These are phyloP conservation scores for Neltuma alba DNA, from an alignment of 306 rosid genomes.

Conservation along the genomic window DNA sequence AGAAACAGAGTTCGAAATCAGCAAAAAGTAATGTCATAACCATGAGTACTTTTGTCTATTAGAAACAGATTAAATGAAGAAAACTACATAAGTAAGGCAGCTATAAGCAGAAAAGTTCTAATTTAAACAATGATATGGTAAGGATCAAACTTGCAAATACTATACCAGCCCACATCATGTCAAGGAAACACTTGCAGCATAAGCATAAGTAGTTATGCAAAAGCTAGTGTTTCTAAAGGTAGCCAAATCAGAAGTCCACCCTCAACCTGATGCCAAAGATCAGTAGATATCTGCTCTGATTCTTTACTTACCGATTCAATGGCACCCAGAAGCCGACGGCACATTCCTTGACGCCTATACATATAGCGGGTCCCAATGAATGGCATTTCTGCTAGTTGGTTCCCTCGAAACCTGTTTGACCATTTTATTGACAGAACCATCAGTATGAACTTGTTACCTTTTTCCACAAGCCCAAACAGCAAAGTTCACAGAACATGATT, in stretches of 20 bases:
- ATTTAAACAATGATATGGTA: background rate
- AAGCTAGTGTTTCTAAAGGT: background rate
- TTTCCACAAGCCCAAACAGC: background rate
- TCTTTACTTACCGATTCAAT: slow-evolving; percentile 63
- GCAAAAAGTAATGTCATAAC: slow-evolving; percentile 10
- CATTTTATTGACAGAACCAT: slow-evolving; percentile 29
- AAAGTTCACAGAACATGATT: background rate
- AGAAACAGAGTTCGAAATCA: slow-evolving; percentile 1
- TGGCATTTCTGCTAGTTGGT: slow-evolving; percentile 81
- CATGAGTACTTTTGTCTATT: background rate
- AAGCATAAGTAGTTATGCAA: background rate
- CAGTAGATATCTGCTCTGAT: slow-evolving; percentile 5
- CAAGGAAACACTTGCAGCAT: background rate
- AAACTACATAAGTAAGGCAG: background rate
- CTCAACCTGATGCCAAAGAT: background rate
- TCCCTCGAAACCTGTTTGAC: slow-evolving; percentile 68
- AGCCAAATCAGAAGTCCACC: background rate
- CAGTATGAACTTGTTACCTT: slow-evolving; percentile 1
- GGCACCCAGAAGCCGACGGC: slow-evolving; percentile 54
- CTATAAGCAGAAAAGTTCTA: background rate
- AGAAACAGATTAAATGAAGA: background rate
- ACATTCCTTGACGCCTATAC: slow-evolving; percentile 76
- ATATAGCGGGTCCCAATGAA: slow-evolving; percentile 61
- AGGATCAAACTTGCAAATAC: background rate
- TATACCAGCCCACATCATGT: background rate